Evolutionary conservation across 2,329 filamentous ascomycete genomes (phyloP).

Genomic region (Colletotrichum gloeosporioides): DNA sequence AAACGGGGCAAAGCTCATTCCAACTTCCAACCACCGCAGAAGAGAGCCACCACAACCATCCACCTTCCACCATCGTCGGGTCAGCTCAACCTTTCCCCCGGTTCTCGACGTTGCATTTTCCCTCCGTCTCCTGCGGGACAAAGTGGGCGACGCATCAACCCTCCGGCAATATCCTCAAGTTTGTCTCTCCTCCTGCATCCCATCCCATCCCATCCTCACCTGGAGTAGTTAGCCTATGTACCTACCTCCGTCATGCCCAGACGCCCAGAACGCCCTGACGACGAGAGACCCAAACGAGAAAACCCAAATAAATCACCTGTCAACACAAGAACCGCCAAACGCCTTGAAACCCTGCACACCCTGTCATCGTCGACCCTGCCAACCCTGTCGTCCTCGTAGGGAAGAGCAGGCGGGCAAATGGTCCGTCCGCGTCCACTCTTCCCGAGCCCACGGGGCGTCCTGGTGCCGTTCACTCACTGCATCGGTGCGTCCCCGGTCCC

Average conservation of each 20-base stretch:
- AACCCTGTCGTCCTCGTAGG: not conserved
- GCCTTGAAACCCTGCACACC: not conserved
- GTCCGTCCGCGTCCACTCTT: conserved; percentile 19
- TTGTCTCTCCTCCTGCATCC: not conserved
- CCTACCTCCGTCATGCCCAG: not conserved
- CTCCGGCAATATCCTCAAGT: conserved; percentile 17
- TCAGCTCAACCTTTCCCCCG: not conserved
- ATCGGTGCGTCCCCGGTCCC: conserved; percentile 10
- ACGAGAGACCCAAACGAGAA: not conserved
- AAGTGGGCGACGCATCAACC: conserved; percentile 16
- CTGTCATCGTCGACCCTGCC: not conserved
- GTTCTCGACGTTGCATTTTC: not conserved
- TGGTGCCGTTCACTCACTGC: conserved; percentile 5
- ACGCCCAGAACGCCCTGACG: not conserved
- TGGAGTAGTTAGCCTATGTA: too few species aligned
- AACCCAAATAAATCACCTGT: not conserved
- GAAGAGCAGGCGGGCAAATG: conserved; percentile 6
- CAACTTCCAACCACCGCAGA: not conserved
- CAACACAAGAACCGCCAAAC: not conserved
- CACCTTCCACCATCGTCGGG: not conserved
- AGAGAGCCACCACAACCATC: not conserved
- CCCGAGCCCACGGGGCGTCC: conserved; percentile 20
- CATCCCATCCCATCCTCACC: not conserved
- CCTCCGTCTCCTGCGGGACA: not conserved
- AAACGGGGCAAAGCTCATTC: not conserved